phyloP scores from a whole-genome alignment of 2,329 filamentous ascomycete species.

The Bipolaris victoriae region DNA sequence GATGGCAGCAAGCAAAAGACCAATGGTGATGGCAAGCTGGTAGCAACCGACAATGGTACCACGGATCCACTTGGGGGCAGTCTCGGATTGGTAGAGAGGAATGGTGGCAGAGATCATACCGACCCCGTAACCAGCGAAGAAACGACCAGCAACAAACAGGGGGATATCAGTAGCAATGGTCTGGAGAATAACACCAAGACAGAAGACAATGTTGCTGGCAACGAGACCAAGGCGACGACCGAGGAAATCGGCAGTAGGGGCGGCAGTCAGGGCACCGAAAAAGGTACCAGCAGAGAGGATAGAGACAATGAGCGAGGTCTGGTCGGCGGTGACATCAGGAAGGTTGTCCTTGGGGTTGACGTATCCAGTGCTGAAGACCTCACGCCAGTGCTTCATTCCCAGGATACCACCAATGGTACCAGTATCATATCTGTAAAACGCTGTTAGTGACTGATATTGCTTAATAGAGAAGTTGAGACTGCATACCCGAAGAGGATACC shows the following conservation, averaged over 20 bases:
- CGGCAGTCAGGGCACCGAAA: constrained; percentile 73
- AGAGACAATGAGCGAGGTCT: constrained; percentile 77
- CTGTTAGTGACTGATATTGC: constrained; percentile 13
- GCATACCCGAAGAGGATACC: constrained; percentile 52
- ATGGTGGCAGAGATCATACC: constrained; percentile 54
- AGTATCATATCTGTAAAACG: constrained; percentile 42
- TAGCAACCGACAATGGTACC: constrained; percentile 73
- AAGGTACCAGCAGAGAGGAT: constrained; percentile 84
- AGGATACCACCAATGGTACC: constrained; percentile 65
- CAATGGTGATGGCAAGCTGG: constrained; percentile 74
- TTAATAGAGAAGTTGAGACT: background rate
- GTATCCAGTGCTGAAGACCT: constrained; percentile 61
- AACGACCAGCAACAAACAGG: constrained; percentile 50
- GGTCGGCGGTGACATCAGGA: constrained; percentile 45
- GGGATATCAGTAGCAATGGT: constrained; percentile 44
- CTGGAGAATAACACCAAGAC: constrained; percentile 50
- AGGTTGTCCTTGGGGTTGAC: constrained; percentile 48
- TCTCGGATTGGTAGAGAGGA: constrained; percentile 75
- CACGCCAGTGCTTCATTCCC: constrained; percentile 71
- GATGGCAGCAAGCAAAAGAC: constrained; percentile 69
- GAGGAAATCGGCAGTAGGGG: constrained; percentile 68
- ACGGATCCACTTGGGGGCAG: constrained; percentile 75
- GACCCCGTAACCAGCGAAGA: constrained; percentile 52
- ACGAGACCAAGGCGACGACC: constrained; percentile 70
- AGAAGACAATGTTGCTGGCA: constrained; percentile 45